A percentile compares a stretch with the other conserved stretches of the same genome.
phyloP scores from a whole-genome alignment of 1,284 basidiomycete genomes.

The Hymenochaete sp. region DNA sequence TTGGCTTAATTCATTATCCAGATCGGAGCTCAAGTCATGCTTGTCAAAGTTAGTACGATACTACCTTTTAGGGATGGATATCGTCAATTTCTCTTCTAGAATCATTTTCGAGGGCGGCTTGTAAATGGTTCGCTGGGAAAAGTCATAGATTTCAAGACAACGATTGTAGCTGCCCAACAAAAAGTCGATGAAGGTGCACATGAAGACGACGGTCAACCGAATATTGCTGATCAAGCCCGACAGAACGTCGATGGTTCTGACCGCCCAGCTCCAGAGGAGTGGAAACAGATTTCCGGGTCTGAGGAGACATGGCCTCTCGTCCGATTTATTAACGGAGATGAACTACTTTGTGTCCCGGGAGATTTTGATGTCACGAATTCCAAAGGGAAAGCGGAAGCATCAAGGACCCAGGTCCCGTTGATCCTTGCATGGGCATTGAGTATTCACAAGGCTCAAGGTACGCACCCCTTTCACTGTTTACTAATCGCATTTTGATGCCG shows the following conservation, averaged over 20 bases:
- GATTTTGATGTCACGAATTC: constrained; percentile 21
- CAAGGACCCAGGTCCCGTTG: constrained; percentile 37
- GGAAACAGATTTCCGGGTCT: neutral
- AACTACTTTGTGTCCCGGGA: constrained; percentile 14
- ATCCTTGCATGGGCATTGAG: constrained; percentile 78
- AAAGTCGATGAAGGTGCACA: constrained; percentile 22
- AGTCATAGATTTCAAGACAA: constrained; percentile 49
- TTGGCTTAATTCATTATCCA: constrained; percentile 25
- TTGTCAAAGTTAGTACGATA: constrained; percentile 43
- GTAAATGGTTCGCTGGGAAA: constrained; percentile 82
- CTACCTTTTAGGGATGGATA: neutral
- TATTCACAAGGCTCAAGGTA: constrained; percentile 84
- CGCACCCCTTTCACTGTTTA: no score
- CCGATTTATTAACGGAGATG: constrained; percentile 25
- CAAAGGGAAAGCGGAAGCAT: constrained; percentile 21
- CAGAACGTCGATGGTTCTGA: neutral
- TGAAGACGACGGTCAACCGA: constrained; percentile 17
- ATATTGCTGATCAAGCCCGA: neutral
- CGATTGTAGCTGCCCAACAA: constrained; percentile 24
- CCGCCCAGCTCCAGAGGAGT: neutral
- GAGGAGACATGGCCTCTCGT: constrained; percentile 26
- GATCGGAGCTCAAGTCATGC: constrained; percentile 60
- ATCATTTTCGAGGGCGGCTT: constrained; percentile 60
- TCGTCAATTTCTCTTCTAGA: constrained; percentile 20
- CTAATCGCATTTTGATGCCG: no score